phyloP scores from a whole-genome alignment of 129 eudicot genomes.

The Silybum marianum region DNA sequence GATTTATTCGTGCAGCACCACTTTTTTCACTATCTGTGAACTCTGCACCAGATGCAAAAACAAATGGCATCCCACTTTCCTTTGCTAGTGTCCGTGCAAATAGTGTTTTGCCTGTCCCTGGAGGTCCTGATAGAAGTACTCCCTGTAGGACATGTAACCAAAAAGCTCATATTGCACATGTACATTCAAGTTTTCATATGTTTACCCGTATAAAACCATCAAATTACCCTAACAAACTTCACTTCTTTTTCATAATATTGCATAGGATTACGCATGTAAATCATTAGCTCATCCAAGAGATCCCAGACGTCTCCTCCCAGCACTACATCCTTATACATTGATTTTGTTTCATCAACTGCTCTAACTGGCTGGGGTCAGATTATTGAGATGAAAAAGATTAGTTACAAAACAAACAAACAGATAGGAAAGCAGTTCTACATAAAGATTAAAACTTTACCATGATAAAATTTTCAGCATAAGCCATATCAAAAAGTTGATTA shows the following conservation, averaged over 20 bases:
- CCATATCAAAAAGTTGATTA: constrained; percentile 80
- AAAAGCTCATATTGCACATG: constrained; percentile 5
- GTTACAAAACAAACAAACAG: constrained; percentile 12
- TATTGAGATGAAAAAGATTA: constrained; percentile 29
- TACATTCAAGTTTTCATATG: neutral
- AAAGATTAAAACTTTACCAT: constrained; percentile 47
- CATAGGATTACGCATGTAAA: constrained; percentile 91
- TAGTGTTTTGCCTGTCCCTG: constrained; percentile 98
- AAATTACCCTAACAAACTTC: constrained; percentile 89
- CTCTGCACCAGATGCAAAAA: constrained; percentile 97
- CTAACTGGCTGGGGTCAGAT: constrained; percentile 66
- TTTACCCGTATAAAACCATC: neutral
- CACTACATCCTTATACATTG: constrained; percentile 85
- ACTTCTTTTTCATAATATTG: constrained; percentile 84
- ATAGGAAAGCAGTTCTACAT: constrained; percentile 2
- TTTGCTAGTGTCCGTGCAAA: constrained; percentile 96
- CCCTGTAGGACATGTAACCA: constrained; percentile 49
- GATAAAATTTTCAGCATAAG: constrained; percentile 82
- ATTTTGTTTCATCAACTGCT: constrained; percentile 71
- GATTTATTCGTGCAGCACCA: constrained; percentile 86
- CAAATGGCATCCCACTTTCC: constrained; percentile 94
- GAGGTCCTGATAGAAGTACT: constrained; percentile 93
- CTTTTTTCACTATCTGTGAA: constrained; percentile 93
- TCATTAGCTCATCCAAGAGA: constrained; percentile 91
- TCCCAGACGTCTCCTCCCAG: constrained; percentile 98